These are phyloP conservation scores for Aspergillus sp. DNA, from an alignment of 2,329 filamentous ascomycete species.

Conservation along the genomic window DNA sequence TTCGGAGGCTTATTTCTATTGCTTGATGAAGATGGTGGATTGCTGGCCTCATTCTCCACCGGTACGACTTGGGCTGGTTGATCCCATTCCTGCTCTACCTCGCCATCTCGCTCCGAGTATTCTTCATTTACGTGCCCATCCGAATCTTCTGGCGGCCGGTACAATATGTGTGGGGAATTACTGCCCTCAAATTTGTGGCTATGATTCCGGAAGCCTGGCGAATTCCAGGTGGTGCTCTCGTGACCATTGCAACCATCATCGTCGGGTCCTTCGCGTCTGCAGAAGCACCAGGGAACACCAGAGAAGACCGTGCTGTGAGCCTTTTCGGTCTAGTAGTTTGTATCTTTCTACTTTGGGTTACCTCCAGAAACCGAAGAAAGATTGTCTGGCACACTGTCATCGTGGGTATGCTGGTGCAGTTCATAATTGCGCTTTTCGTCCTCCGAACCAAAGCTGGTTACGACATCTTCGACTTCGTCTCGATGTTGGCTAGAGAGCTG, in stretches of 20 bases:
- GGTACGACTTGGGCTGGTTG: slow-evolving; percentile 76
- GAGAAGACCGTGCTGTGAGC: slow-evolving; percentile 78
- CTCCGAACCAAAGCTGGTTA: slow-evolving; percentile 78
- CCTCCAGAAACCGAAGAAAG: slow-evolving; percentile 69
- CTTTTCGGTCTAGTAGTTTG: slow-evolving; percentile 78
- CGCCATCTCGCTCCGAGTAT: slow-evolving; percentile 70
- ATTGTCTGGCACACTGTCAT: slow-evolving; percentile 77
- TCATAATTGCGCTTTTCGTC: slow-evolving; percentile 86
- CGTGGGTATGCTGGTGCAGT: slow-evolving; percentile 86
- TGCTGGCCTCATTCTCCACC: slow-evolving; percentile 72
- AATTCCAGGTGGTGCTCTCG: slow-evolving; percentile 63
- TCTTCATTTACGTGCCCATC: slow-evolving; percentile 75
- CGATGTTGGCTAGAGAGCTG: slow-evolving; percentile 71
- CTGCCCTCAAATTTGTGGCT: slow-evolving; percentile 61
- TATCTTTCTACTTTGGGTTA: slow-evolving; percentile 68
- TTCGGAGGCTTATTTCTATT: slow-evolving; percentile 8
- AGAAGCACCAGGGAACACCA: slow-evolving; percentile 75
- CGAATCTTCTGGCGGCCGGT: slow-evolving; percentile 69
- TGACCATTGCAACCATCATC: slow-evolving; percentile 74
- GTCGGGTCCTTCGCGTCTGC: slow-evolving; percentile 75
- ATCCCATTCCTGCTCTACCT: slow-evolving; percentile 84
- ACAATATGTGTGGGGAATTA: slow-evolving; percentile 69
- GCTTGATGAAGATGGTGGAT: slow-evolving; percentile 69
- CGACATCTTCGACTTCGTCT: slow-evolving; percentile 91
- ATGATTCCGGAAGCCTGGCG: slow-evolving; percentile 70